Percentiles rank a stretch among this genome's conserved stretches.
Evolutionary conservation across 2,329 filamentous ascomycete genomes (phyloP).

Genomic region (Arthroderma sp.): DNA sequence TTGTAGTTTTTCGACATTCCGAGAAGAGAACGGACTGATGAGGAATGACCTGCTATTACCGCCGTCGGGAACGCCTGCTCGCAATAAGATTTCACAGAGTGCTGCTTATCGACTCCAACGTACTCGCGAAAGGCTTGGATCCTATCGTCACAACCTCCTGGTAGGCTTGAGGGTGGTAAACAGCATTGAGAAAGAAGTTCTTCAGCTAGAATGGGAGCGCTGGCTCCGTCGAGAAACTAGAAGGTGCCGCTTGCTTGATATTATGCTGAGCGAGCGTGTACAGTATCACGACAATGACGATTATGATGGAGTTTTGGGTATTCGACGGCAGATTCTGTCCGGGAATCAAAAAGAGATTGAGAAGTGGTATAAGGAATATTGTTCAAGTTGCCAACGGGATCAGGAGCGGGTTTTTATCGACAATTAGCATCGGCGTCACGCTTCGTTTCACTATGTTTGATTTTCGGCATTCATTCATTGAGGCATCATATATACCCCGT

Average conservation of each 20-base stretch:
- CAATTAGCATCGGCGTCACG: not conserved
- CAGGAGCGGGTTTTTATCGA: slow-evolving; percentile 18
- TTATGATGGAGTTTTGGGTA: slow-evolving; percentile 16
- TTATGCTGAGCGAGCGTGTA: slow-evolving; percentile 30
- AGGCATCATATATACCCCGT: slow-evolving; percentile 2
- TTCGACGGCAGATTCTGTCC: slow-evolving; percentile 24
- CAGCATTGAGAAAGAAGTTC: slow-evolving; percentile 71
- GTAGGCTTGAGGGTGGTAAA: slow-evolving; percentile 87
- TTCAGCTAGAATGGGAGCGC: slow-evolving; percentile 82
- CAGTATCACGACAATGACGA: slow-evolving; percentile 15
- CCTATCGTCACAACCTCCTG: slow-evolving; percentile 77
- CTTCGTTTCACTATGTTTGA: not conserved
- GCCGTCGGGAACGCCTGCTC: slow-evolving; percentile 16
- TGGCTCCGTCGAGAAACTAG: slow-evolving; percentile 73
- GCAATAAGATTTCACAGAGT: slow-evolving; percentile 23
- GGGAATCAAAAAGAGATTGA: slow-evolving; percentile 36
- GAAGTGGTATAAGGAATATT: slow-evolving; percentile 50
- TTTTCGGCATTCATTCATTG: not conserved
- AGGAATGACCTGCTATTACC: slow-evolving; percentile 18
- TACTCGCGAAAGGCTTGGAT: slow-evolving; percentile 70
- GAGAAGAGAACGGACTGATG: slow-evolving; percentile 29
- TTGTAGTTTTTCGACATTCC: slow-evolving; percentile 31
- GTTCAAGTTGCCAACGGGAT: slow-evolving; percentile 46
- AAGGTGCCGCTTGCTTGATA: slow-evolving; percentile 55
- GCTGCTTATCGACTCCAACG: slow-evolving; percentile 52